Evolutionary conservation across 768 basidiomycete genomes (phyloP).

Genomic region (Fomitopsis pulvina): DNA sequence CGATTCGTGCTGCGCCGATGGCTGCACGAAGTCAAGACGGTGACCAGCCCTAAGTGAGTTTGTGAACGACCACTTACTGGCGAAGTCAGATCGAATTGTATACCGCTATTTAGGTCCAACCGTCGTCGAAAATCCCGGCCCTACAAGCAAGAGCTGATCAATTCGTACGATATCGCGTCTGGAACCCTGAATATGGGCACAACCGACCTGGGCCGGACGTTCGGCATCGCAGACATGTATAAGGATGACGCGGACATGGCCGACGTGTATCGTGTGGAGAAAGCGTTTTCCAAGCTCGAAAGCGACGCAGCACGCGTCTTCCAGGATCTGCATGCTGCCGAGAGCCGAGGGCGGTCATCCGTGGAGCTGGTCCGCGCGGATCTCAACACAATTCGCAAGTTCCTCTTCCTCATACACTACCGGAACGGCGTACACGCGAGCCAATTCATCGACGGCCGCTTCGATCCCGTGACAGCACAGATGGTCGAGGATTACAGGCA

Average conservation of each 20-base stretch:
- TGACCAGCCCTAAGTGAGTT: not conserved
- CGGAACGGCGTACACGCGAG: not conserved
- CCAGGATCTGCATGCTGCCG: not conserved
- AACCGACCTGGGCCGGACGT: not conserved
- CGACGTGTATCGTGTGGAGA: conserved; percentile 3
- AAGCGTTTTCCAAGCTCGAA: conserved; percentile 3
- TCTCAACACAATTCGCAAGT: conserved; percentile 4
- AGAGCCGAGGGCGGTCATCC: not conserved
- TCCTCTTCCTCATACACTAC: conserved; percentile 4
- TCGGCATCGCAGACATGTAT: conserved; percentile 2
- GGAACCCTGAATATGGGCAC: not conserved
- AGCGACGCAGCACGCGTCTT: conserved; percentile 1
- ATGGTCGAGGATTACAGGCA: conserved; percentile 1
- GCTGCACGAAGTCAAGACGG: not conserved
- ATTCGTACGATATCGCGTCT: not conserved
- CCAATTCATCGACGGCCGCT: conserved; percentile 2
- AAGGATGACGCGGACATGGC: not conserved
- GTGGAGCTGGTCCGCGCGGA: not conserved
- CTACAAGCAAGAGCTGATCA: not conserved
- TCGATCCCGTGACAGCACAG: not conserved
- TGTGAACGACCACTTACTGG: no score
- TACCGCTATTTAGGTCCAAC: not conserved
- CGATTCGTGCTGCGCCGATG: conserved; percentile 5
- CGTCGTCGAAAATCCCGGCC: not conserved
- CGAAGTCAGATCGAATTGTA: not conserved